Evolutionary conservation across 73 alveolate species (phyloP).

Genomic region (Paramecium pentaurelia): DNA sequence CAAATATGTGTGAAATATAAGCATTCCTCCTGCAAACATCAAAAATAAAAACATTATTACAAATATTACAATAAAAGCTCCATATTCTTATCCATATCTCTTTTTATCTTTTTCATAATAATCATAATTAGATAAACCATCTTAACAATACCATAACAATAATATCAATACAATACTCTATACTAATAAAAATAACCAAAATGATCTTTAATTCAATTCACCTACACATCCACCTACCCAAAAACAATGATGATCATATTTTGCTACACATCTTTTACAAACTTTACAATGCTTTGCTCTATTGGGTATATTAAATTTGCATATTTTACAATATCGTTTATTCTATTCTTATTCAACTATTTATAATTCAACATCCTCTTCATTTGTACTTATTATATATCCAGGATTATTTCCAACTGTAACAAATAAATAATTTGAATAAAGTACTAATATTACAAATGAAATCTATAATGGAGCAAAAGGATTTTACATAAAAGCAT

Average conservation of each 20-base stretch:
- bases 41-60: constrained; percentile 60
- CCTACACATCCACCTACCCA: constrained; percentile 83
- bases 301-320: constrained; percentile 62
- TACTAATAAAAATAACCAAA: constrained; percentile 66
- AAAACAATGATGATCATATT: constrained; percentile 83
- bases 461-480: not conserved
- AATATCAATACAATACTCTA: constrained; percentile 57
- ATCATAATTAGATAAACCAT: not conserved
- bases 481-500: not conserved
- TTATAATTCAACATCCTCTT: not conserved
- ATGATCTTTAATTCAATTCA: constrained; percentile 78
- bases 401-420: constrained; percentile 31
- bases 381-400: not conserved
- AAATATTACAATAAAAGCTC: constrained; percentile 59
- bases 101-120: not conserved
- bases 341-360: not conserved
- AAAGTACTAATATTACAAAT: not conserved
- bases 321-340: constrained; percentile 41
- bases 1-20: constrained; percentile 68
- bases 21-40: constrained; percentile 55
- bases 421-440: not conserved
- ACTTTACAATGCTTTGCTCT: constrained; percentile 77
- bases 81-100: constrained; percentile 15
- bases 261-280: constrained; percentile 73
- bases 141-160: not conserved